phyloP scores from a whole-genome alignment of 2,329 filamentous ascomycete species.

The Periconia sp. region DNA sequence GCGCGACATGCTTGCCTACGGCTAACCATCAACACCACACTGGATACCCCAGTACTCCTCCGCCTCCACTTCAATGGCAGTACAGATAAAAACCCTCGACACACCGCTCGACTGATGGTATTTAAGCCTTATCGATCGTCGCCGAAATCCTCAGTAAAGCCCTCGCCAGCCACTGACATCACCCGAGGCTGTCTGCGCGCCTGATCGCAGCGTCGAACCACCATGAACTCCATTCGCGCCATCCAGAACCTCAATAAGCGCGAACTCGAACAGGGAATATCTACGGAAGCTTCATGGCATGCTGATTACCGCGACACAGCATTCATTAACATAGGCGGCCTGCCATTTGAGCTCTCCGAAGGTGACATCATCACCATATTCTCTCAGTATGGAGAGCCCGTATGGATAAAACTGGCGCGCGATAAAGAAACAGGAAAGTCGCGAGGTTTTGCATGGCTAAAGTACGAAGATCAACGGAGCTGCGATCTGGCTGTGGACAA shows the following conservation, averaged over 20 bases:
- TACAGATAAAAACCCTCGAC: too few relatives aligned
- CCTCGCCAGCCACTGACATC: neutral
- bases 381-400: slow-evolving; percentile 94
- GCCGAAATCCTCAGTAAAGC: too few relatives aligned
- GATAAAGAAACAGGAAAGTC: slow-evolving; percentile 97
- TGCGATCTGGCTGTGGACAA: slow-evolving; percentile 97
- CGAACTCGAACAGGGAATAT: slow-evolving; percentile 86
- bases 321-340: slow-evolving; percentile 92
- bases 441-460: slow-evolving; percentile 91
- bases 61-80: too few relatives aligned
- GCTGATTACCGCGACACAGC: slow-evolving; percentile 97
- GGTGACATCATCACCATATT: slow-evolving; percentile 96
- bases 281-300: slow-evolving; percentile 90
- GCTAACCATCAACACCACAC: neutral
- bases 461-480: slow-evolving; percentile 97
- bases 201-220: slow-evolving; percentile 18
- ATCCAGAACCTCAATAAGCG: slow-evolving; percentile 92
- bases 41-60: too few relatives aligned
- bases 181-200: neutral
- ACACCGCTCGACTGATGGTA: too few relatives aligned
- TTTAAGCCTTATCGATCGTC: too few relatives aligned
- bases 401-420: slow-evolving; percentile 86
- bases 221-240: slow-evolving; percentile 91
- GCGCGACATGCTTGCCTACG: neutral
- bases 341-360: slow-evolving; percentile 90